Base-by-base conservation (phyloP, 208 protist genomes). In the Strigomonas galati region DNA sequence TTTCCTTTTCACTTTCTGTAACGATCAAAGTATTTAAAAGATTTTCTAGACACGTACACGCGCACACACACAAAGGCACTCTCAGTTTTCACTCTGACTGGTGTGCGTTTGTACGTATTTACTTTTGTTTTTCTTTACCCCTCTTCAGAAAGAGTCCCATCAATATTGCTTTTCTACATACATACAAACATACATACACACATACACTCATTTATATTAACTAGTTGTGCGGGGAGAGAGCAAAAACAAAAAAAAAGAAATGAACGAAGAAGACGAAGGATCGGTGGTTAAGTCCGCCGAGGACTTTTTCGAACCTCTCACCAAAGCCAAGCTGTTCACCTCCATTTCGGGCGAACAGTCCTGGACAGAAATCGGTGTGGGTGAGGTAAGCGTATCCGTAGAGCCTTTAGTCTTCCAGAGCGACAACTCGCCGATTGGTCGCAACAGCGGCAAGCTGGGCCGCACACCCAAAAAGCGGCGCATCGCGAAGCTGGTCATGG, bases 241-340 rank as follows among this genome's bases (percentile, higher is more conserved):
- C n/a, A n/a, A n/a, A 40, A 40, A 40, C 5, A 15, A 15, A 46
- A 10, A 5, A 15, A 56, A 27, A 7, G n/a, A 32, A 27, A 56
- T 56, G 52, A 32, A 56, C 24, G 52, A 56, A 30, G 55, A 60
- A 4, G 35, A 60, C 1, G 64, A 53, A 28, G 35, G 17, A 7
- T 28, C n/a, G 19, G 28, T 61, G 26, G 3, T 54, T 7, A 31
- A 54, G 32, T 35, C 55, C 31, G n/a, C 21, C 5, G 46, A 37
- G 40, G 46, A 62, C 32, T 27, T 62, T 28, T n/a, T 12, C 21
- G 78, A 78, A 0, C 71, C 76, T 30, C 71, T 89, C 23, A 91
- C 88, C 4, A 91, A 91, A 67, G 88, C 84, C 21, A 87, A 84
- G 54, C 75, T 94, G 46, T 91, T 87, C 78, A 76, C 80, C n/a